These are phyloP conservation scores for Dictyostelium firmibasis DNA, from an alignment of 78 protist genomes.

Conservation along the genomic window DNA sequence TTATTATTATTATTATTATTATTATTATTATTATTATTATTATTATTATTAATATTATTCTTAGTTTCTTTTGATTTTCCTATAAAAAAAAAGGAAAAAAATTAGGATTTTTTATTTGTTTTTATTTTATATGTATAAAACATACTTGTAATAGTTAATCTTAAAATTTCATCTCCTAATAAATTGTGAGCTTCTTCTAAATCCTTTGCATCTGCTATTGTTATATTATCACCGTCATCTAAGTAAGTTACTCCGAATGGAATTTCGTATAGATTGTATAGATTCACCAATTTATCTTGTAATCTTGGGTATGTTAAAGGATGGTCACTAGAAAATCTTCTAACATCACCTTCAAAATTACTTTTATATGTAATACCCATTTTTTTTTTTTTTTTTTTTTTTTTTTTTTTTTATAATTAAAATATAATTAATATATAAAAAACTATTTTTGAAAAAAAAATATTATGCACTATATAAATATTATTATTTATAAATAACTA, in stretches of 20 bases:
- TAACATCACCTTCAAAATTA: conserved; percentile 61
- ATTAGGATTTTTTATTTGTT: background rate
- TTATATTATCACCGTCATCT: conserved; percentile 58
- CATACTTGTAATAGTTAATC: conserved; percentile 32
- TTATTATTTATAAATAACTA: background rate
- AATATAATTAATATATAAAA: background rate
- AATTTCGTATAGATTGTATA: conserved; percentile 13
- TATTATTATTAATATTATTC: background rate
- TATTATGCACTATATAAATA: too few relatives aligned
- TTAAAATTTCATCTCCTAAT: background rate
- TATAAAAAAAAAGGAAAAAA: background rate
- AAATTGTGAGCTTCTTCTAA: conserved; percentile 47
- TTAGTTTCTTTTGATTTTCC: background rate
- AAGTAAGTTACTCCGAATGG: conserved; percentile 21
- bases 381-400: background rate
- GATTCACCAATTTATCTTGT: background rate
- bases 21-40: background rate
- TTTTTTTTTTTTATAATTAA: background rate
- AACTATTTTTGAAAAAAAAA: background rate
- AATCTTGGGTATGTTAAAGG: background rate
- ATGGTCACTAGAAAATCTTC: conserved; percentile 46
- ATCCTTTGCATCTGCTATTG: conserved; percentile 28
- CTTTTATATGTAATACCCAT: conserved; percentile 6
- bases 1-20: too few relatives aligned
- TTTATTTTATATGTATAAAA: background rate